Conservation (phyloP, 2,329 filamentous ascomycete genomes). For the Thermomyces lanuginosus region DNA sequence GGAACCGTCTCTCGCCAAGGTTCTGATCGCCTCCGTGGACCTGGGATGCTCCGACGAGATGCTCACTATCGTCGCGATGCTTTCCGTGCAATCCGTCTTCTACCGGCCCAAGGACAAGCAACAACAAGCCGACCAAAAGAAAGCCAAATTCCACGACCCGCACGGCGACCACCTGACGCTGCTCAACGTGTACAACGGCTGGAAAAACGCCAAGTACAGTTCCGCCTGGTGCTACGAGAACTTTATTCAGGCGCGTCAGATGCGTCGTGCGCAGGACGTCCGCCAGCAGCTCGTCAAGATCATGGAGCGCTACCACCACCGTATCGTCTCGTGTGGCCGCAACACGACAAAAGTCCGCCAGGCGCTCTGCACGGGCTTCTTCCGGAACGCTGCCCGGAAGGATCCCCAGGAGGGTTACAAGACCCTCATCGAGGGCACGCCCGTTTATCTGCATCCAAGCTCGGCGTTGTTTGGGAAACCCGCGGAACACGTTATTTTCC, state of each 20-base stretch:
- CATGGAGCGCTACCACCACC: slow-evolving; percentile 79
- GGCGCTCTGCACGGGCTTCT: slow-evolving; percentile 84
- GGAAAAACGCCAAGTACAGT: slow-evolving; percentile 70
- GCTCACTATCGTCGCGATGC: slow-evolving; percentile 86
- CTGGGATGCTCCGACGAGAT: slow-evolving; percentile 85
- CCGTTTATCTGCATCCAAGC: slow-evolving; percentile 84
- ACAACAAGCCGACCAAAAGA: slow-evolving; percentile 89
- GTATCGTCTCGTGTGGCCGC: slow-evolving; percentile 66
- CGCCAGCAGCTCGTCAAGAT: slow-evolving; percentile 83
- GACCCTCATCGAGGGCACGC: slow-evolving; percentile 86
- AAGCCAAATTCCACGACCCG: slow-evolving; percentile 91
- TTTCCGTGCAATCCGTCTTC: slow-evolving; percentile 73
- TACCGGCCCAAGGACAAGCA: slow-evolving; percentile 97
- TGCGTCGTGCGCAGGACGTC: slow-evolving; percentile 81
- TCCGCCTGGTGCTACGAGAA: slow-evolving; percentile 95
- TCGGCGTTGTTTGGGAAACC: slow-evolving; percentile 90
- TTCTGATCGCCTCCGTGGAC: slow-evolving; percentile 74
- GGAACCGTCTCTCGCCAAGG: slow-evolving; percentile 83
- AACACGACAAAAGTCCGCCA: slow-evolving; percentile 77
- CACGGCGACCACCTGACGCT: slow-evolving; percentile 87
- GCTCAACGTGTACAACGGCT: slow-evolving; percentile 93
- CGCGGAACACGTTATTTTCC: slow-evolving; percentile 90
- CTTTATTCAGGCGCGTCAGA: slow-evolving; percentile 82
- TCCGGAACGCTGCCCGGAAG: slow-evolving; percentile 86
- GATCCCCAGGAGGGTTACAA: slow-evolving; percentile 96